These are phyloP conservation scores for Kwoniella botswanensis DNA, from an alignment of 768 basidiomycete genomes.

Conservation along the genomic window DNA sequence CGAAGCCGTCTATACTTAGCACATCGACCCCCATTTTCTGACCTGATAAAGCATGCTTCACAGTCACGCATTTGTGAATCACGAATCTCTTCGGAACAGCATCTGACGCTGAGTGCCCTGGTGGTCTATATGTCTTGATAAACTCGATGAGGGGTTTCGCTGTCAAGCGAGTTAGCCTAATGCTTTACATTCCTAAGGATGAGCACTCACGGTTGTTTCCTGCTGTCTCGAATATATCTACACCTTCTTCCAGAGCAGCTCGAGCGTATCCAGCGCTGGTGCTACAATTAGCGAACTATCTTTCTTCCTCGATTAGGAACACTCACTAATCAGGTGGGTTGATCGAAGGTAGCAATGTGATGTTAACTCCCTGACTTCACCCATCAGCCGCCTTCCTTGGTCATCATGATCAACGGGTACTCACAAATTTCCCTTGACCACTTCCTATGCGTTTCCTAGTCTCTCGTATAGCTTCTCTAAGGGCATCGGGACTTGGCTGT, in stretches of 20 bases:
- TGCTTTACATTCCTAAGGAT: not conserved
- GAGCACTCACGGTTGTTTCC: conserved; percentile 77
- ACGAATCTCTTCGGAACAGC: conserved; percentile 59
- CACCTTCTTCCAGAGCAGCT: conserved; percentile 81
- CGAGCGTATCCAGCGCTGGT: conserved; percentile 48
- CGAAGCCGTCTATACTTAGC: conserved; percentile 87
- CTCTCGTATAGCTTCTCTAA: conserved; percentile 78
- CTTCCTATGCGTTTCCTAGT: conserved; percentile 64
- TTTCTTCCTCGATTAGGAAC: not conserved
- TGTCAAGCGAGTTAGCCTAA: conserved; percentile 44
- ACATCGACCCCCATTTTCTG: conserved; percentile 78
- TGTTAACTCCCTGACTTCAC: conserved; percentile 78
- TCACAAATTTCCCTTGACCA: conserved; percentile 43
- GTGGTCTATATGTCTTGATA: conserved; percentile 76
- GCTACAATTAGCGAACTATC: not conserved
- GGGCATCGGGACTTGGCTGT: conserved; percentile 80
- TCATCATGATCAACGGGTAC: conserved; percentile 1
- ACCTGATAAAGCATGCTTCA: conserved; percentile 62
- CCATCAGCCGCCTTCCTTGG: conserved; percentile 58
- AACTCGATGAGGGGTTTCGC: conserved; percentile 78
- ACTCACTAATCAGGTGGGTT: conserved; percentile 86
- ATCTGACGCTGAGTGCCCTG: conserved; percentile 40
- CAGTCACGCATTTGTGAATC: conserved; percentile 70
- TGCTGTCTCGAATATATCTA: conserved; percentile 90
- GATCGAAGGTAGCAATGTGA: conserved; percentile 79